Evolutionary conservation across 805 yeast species (phyloP).

Genomic region (Candida wancherniae): DNA sequence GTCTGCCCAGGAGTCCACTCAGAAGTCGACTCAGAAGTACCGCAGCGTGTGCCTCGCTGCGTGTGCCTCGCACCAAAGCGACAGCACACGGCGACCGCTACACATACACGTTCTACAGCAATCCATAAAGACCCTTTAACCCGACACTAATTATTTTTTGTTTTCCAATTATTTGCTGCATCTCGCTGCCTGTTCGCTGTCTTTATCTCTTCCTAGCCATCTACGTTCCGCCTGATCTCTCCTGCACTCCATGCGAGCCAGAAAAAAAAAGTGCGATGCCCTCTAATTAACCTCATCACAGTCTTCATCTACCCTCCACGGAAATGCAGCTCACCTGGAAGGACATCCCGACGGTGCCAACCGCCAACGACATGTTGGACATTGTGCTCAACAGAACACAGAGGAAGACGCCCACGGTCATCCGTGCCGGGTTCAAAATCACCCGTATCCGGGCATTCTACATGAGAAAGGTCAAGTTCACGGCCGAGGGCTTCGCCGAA

Average conservation of each 20-base stretch:
- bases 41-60: no score
- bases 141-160: no score
- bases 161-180: neutral
- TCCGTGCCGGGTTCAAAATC: constrained; percentile 93
- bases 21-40: no score
- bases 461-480: constrained; percentile 95
- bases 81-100: no score
- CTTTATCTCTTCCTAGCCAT: constrained; percentile 1
- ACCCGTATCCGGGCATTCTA: constrained; percentile 95
- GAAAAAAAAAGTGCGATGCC: constrained; percentile 13
- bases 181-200: neutral
- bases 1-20: no score
- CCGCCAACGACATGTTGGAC: constrained; percentile 89
- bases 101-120: no score
- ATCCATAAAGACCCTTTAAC: no score
- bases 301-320: constrained; percentile 1
- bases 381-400: constrained; percentile 96
- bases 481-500: constrained; percentile 94
- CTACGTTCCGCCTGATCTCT: no score
- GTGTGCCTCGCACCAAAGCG: no score
- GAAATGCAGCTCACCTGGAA: constrained; percentile 96
- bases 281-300: constrained; percentile 3
- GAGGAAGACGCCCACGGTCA: constrained; percentile 98
- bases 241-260: constrained; percentile 3
- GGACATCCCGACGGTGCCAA: constrained; percentile 94